phyloP scores from a whole-genome alignment of 805 yeast species.

The Tetrapisispora namnaoensis region DNA sequence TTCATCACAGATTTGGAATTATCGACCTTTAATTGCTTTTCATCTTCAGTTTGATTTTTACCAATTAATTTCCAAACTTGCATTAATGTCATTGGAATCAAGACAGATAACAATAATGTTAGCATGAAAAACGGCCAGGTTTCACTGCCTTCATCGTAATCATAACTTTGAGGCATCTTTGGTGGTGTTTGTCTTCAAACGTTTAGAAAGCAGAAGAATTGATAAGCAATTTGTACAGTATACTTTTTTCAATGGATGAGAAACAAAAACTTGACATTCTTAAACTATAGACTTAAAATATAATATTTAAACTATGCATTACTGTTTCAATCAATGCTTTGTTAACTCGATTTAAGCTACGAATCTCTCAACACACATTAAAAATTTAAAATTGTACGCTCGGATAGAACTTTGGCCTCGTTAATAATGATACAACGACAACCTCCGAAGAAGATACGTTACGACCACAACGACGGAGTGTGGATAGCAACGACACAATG shows the following conservation, averaged over 20 bases:
- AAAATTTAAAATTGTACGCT: too few species aligned
- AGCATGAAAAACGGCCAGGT: conserved; percentile 89
- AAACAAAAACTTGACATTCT: too few species aligned
- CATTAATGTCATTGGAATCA: conserved; percentile 52
- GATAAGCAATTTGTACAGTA: too few species aligned
- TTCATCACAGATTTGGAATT: conserved; percentile 4
- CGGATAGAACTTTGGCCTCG: neutral
- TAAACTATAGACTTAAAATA: too few species aligned
- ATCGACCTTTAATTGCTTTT: neutral
- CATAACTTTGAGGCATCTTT: conserved; percentile 28
- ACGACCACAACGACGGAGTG: too few species aligned
- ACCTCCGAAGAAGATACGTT: too few species aligned
- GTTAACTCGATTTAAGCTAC: too few species aligned
- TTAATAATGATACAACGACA: neutral
- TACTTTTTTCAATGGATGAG: too few species aligned
- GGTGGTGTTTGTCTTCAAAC: neutral
- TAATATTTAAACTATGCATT: too few species aligned
- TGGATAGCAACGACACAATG: neutral
- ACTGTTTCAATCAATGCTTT: too few species aligned
- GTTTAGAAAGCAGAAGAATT: too few species aligned
- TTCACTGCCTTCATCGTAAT: conserved; percentile 78
- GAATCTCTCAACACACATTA: too few species aligned
- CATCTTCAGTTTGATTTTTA: conserved; percentile 8
- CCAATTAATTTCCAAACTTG: conserved; percentile 23
- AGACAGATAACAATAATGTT: conserved; percentile 57